Conservation (phyloP, 2,329 filamentous ascomycete genomes). For the Leptodontidium sp. region DNA sequence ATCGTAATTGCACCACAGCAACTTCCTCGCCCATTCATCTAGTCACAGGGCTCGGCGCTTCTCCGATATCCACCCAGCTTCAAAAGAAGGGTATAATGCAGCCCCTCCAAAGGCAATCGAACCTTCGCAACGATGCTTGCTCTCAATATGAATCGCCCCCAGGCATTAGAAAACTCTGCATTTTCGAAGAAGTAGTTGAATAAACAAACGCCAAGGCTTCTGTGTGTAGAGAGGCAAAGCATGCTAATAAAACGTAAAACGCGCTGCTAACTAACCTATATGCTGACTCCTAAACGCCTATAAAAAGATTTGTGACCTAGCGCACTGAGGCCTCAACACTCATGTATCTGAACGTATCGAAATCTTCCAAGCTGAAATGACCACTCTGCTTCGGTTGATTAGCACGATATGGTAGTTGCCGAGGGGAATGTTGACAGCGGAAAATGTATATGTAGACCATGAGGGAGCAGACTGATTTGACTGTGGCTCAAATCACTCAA, state of each 20-base stretch:
- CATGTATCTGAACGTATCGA: neutral
- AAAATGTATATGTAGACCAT: neutral
- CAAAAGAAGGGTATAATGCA: conserved; percentile 16
- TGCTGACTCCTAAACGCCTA: neutral
- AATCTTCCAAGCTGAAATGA: neutral
- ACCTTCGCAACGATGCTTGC: neutral
- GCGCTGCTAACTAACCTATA: neutral
- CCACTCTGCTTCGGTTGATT: neutral
- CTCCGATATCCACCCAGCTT: neutral
- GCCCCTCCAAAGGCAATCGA: neutral
- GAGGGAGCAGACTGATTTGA: neutral
- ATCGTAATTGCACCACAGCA: conserved; percentile 1
- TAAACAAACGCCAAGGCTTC: neutral
- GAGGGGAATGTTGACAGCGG: neutral
- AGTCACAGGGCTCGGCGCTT: neutral
- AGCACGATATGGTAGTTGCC: neutral
- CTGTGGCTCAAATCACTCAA: conserved; percentile 31
- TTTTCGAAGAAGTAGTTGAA: neutral
- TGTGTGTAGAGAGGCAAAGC: conserved; percentile 16
- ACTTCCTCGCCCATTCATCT: neutral
- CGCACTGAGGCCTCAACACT: neutral
- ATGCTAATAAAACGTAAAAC: conserved; percentile 1
- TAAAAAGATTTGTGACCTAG: neutral
- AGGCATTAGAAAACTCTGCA: neutral
- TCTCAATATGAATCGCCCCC: neutral